Evolutionary conservation across 768 basidiomycete species (phyloP).

Genomic region (Russula lepida): DNA sequence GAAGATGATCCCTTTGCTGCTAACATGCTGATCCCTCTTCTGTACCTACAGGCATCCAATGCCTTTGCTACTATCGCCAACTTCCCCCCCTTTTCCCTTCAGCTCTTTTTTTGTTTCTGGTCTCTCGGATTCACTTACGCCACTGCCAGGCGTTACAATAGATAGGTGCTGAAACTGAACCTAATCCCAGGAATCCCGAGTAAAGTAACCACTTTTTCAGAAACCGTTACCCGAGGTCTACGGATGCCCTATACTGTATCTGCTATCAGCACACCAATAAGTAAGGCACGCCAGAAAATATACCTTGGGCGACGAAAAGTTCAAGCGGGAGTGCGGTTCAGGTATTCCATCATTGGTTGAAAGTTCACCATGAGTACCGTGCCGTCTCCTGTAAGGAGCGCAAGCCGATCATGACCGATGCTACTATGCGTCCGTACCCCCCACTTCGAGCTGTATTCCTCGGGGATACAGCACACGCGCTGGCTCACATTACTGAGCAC

Average conservation of each 20-base stretch:
- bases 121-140: no score
- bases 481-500: constrained; percentile 12
- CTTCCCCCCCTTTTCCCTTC: no score
- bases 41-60: no score
- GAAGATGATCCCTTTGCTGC: no score
- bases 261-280: neutral
- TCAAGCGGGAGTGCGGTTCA: neutral
- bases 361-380: constrained; percentile 7
- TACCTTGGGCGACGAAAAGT: neutral
- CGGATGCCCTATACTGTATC: neutral
- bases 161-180: no score
- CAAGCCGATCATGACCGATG: constrained; percentile 1
- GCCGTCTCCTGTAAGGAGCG: neutral
- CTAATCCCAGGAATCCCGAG: no score
- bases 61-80: no score
- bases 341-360: constrained; percentile 4
- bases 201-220: no score
- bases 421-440: neutral
- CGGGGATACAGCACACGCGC: constrained; percentile 13
- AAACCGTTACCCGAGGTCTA: no score
- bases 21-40: no score
- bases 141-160: no score
- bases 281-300: neutral
- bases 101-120: no score
- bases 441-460: constrained; percentile 14